These are phyloP conservation scores for Primulina huaijiensis DNA, from an alignment of 257 asterid genomes.

Conservation along the genomic window DNA sequence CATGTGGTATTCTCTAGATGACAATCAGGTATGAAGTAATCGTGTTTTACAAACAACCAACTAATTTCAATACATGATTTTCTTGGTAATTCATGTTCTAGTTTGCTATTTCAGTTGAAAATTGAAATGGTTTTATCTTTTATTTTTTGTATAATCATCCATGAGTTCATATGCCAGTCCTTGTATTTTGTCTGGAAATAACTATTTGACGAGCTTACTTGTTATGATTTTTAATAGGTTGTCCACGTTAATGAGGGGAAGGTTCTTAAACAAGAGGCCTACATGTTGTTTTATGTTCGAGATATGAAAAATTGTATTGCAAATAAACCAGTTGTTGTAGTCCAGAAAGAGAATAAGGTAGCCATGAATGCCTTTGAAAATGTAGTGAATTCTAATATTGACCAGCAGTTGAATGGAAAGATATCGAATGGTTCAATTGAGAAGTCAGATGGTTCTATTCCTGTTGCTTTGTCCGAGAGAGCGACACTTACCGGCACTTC, in stretches of 20 bases:
- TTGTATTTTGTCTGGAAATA: neutral
- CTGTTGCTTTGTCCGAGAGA: slow-evolving; percentile 33
- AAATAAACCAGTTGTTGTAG: slow-evolving; percentile 44
- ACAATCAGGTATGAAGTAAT: slow-evolving; percentile 65
- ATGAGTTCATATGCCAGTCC: slow-evolving; percentile 10
- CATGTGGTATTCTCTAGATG: slow-evolving; percentile 96
- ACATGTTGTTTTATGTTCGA: slow-evolving; percentile 90
- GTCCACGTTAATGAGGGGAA: slow-evolving; percentile 72
- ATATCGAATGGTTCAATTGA: slow-evolving; percentile 35
- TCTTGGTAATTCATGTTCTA: slow-evolving; percentile 1
- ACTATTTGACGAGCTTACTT: slow-evolving; percentile 20
- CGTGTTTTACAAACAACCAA: neutral
- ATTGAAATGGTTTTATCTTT: neutral
- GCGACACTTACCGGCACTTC: slow-evolving; percentile 25
- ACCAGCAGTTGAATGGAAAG: slow-evolving; percentile 36
- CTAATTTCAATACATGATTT: neutral
- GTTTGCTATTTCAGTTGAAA: slow-evolving; percentile 1
- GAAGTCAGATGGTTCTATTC: slow-evolving; percentile 29
- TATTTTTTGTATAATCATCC: slow-evolving; percentile 3
- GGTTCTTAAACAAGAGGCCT: slow-evolving; percentile 93
- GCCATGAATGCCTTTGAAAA: slow-evolving; percentile 39
- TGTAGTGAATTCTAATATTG: slow-evolving; percentile 37
- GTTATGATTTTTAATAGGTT: slow-evolving; percentile 49
- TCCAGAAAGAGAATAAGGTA: slow-evolving; percentile 43
- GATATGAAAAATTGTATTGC: slow-evolving; percentile 44